A percentile compares a stretch with the other conserved stretches of the same genome.
phyloP scores from a whole-genome alignment of 108 stramenopile genomes.

The Schizochytrium sp. region DNA sequence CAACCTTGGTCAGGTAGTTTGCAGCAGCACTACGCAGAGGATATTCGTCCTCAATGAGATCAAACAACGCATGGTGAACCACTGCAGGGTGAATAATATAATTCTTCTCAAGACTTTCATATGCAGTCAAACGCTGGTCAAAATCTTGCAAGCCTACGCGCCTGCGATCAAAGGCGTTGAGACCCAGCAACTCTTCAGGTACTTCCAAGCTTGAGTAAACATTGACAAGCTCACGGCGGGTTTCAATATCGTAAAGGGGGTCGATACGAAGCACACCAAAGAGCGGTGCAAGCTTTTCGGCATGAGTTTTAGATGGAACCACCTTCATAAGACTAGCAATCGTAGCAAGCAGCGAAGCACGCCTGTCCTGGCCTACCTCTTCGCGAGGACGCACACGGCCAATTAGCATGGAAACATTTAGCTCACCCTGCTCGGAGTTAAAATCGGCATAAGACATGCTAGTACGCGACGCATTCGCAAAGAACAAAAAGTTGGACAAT shows the following conservation, averaged over 20 bases:
- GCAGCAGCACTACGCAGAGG: conserved; percentile 28
- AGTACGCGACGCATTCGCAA: conserved; percentile 2
- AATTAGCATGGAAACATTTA: background rate
- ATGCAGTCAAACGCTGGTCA: conserved; percentile 22
- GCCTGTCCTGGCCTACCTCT: background rate
- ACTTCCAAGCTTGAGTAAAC: background rate
- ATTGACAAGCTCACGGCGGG: background rate
- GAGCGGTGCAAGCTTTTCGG: conserved; percentile 23
- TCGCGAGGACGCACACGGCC: conserved; percentile 27
- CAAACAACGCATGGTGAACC: conserved; percentile 12
- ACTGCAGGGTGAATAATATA: background rate
- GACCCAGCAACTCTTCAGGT: background rate
- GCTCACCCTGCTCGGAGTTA: background rate
- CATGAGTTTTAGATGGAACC: background rate
- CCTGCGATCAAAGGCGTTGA: conserved; percentile 5
- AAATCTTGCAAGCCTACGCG: conserved; percentile 31
- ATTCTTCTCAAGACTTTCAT: background rate
- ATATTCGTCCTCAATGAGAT: conserved; percentile 44
- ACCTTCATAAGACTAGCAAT: background rate
- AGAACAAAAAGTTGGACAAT: background rate
- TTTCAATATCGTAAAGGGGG: conserved; percentile 43
- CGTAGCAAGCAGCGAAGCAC: background rate
- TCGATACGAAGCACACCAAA: conserved; percentile 6
- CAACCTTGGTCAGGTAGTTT: background rate
- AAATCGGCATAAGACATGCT: background rate